Base-by-base conservation (phyloP, 2,329 filamentous ascomycete genomes). In the Aphanoascus verrucosus region DNA sequence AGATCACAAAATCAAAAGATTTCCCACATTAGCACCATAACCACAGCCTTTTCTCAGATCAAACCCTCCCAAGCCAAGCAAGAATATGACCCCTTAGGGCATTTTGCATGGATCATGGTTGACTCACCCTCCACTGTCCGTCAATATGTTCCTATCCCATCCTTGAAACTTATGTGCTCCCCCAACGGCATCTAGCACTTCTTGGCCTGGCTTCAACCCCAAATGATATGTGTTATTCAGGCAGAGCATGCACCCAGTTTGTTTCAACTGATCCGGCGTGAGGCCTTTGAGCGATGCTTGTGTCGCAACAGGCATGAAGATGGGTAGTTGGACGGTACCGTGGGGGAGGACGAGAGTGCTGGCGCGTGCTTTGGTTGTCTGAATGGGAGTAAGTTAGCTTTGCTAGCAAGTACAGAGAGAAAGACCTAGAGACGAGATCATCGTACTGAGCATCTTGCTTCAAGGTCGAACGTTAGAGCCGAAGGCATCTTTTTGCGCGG, bases 251-350 rank as follows among this genome's bases (percentile, higher is more conserved):
- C 94, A 98, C 42, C 87, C 83, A 0, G 90, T 94, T 52, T 88
- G 84, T 63, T 93, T 90, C 1, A 98, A 77, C 65, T 98, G 93
- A 60, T 91, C 84, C 1, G 91, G 89, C 0, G 93, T 97, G 53
- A 98, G 73, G 42, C 93, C 93, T 67, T 98, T 98, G 38, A 98
- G 77, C 0, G 91, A 95, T 0, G 88, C 93, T 71, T 98, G 93
- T 0, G 93, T 98, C 31, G 93, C 93, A 42, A 98, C 93, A 14
- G 93, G 93, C 93, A 98, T 98, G 71, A 98, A 98, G 55, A 97
- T 83, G 6, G 94, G 93, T 31, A 97, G 80, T 62, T 86, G 81
- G 23, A 98, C 90, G 1, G 85, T 78, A 55, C 93, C 93, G 81
- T 98, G 94, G 49, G 93, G 91, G 23, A 98, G 82, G 46, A 84